Percentiles rank a stretch among this genome's conserved stretches.
These are phyloP conservation scores for Triticum dicoccoides DNA, from an alignment of 176 grass and related monocot genomes.

Conservation along the genomic window DNA sequence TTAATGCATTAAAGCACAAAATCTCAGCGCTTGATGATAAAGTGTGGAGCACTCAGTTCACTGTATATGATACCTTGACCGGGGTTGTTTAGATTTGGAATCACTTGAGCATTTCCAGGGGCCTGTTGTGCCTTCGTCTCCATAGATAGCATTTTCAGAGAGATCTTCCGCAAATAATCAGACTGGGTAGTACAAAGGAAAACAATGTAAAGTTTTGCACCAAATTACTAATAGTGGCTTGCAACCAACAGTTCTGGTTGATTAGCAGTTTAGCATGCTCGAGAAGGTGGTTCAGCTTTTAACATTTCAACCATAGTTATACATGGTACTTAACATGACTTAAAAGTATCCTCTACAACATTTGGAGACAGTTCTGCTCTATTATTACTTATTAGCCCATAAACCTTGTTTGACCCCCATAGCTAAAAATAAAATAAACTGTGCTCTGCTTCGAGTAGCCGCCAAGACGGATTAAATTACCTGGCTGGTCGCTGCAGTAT, in stretches of 20 bases:
- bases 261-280: background rate
- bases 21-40: too few relatives aligned
- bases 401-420: background rate
- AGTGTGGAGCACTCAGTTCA: too few relatives aligned
- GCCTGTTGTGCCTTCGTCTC: background rate
- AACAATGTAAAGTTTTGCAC: background rate
- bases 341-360: background rate
- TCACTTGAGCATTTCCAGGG: background rate
- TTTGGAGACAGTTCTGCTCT: background rate
- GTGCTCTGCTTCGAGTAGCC: background rate
- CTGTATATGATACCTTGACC: background rate
- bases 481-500: background rate
- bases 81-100: background rate
- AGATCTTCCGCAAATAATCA: background rate
- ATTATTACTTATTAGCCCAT: background rate
- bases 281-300: background rate
- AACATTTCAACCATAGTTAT: background rate
- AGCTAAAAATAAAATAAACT: background rate
- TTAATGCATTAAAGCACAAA: too few relatives aligned
- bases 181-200: background rate
- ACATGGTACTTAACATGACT: background rate
- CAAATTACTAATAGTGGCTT: background rate
- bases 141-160: background rate
- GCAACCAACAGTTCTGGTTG: background rate
- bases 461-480: background rate